A percentile compares a stretch with the other conserved stretches of the same genome.
Evolutionary conservation across 768 basidiomycete species (phyloP).

Genomic region (Phaeotremella skinneri): DNA sequence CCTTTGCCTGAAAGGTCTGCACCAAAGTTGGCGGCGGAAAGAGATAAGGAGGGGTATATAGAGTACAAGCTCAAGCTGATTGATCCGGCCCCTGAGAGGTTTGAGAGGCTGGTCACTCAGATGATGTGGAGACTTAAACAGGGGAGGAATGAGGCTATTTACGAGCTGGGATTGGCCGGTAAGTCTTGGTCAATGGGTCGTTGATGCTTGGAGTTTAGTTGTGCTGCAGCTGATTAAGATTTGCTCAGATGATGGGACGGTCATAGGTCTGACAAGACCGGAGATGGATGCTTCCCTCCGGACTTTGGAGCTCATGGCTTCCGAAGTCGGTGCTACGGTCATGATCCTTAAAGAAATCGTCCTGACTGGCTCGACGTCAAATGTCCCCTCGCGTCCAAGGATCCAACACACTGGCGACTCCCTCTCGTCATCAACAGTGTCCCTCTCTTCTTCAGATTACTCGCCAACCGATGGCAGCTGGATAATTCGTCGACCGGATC

Average conservation of each 20-base stretch:
- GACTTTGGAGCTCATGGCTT: constrained; percentile 90
- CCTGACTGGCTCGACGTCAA: constrained; percentile 13
- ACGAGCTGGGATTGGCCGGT: constrained; percentile 67
- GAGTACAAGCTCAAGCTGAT: constrained; percentile 93
- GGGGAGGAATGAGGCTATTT: constrained; percentile 78
- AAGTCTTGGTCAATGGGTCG: constrained; percentile 11
- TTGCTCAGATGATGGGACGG: constrained; percentile 70
- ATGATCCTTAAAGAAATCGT: constrained; percentile 80
- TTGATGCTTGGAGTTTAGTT: not conserved
- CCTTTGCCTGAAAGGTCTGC: not conserved
- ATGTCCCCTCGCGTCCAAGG: not conserved
- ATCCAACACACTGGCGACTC: not conserved
- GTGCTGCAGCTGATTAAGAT: not conserved
- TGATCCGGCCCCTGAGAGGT: constrained; percentile 60
- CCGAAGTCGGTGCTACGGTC: constrained; percentile 87
- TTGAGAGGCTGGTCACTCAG: constrained; percentile 74
- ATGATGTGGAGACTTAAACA: constrained; percentile 91
- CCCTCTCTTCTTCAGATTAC: constrained; percentile 2
- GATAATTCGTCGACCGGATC: constrained; percentile 16
- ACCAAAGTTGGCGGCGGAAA: constrained; percentile 43
- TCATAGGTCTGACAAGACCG: constrained; percentile 68
- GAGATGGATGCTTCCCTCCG: constrained; percentile 79
- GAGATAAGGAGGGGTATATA: constrained; percentile 67
- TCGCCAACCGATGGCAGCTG: constrained; percentile 3
- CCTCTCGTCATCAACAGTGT: constrained; percentile 5